Evolutionary conservation across 1,284 basidiomycete genomes (phyloP).

Genomic region (Fomes fomentarius): DNA sequence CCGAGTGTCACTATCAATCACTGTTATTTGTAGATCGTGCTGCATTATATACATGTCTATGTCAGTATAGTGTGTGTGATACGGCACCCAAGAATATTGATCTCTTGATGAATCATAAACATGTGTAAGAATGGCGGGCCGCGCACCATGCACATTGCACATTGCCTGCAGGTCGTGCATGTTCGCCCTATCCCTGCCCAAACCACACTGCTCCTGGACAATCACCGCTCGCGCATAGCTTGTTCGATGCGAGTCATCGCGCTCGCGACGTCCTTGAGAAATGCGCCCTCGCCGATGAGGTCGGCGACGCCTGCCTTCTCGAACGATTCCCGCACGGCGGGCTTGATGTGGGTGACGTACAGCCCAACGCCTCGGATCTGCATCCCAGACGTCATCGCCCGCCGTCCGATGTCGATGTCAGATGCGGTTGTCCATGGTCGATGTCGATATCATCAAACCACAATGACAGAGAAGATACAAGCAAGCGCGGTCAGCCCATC

Average conservation of each 20-base stretch:
- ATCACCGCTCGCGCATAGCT: slow-evolving; percentile 19
- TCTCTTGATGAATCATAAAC: too few relatives aligned
- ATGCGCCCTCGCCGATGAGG: slow-evolving; percentile 69
- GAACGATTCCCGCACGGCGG: slow-evolving; percentile 60
- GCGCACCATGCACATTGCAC: too few relatives aligned
- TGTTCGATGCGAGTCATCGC: slow-evolving; percentile 52
- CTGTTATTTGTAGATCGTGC: too few relatives aligned
- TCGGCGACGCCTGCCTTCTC: slow-evolving; percentile 66
- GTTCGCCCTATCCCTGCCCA: too few relatives aligned
- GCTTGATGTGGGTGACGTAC: slow-evolving; percentile 79
- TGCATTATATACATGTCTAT: too few relatives aligned
- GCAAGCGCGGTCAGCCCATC: too few relatives aligned
- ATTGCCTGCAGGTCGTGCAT: too few relatives aligned
- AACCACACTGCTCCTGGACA: too few relatives aligned
- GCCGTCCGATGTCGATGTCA: slow-evolving; percentile 3
- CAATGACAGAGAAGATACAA: neutral
- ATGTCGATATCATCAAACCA: neutral
- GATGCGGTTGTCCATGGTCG: neutral
- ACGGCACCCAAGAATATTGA: too few relatives aligned
- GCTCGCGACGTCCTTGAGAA: slow-evolving; percentile 72
- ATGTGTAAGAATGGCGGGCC: too few relatives aligned
- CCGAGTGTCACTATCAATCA: too few relatives aligned
- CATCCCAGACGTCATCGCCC: slow-evolving; percentile 3
- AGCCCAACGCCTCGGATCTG: slow-evolving; percentile 73
- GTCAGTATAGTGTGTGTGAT: too few relatives aligned